phyloP scores from a whole-genome alignment of 305 asterid genomes.

The Fraxinus sp. region DNA sequence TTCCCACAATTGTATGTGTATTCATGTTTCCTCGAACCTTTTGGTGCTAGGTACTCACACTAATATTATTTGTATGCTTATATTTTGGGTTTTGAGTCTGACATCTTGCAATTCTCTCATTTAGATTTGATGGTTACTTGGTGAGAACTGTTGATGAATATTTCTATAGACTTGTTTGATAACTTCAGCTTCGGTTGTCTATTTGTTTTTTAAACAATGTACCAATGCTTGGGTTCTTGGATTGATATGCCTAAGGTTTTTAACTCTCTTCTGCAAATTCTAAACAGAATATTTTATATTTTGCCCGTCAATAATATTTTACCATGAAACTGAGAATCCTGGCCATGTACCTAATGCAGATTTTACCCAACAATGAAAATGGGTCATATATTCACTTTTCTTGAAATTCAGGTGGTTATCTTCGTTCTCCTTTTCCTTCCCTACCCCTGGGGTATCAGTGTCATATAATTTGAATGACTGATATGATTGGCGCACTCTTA shows the following conservation, averaged over 20 bases:
- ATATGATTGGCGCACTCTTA: slow-evolving; percentile 26
- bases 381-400: slow-evolving; percentile 58
- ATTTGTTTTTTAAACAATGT: slow-evolving; percentile 4
- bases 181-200: not conserved
- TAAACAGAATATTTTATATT: slow-evolving; percentile 13
- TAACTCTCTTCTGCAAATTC: not conserved
- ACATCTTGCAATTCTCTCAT: not conserved
- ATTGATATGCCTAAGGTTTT: not conserved
- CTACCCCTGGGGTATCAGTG: slow-evolving; percentile 11
- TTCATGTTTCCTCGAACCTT: not conserved
- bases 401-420: slow-evolving; percentile 67
- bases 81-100: slow-evolving; percentile 7
- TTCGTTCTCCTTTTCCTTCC: slow-evolving; percentile 18
- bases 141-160: slow-evolving; percentile 7
- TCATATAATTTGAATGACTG: slow-evolving; percentile 22
- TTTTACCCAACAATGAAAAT: slow-evolving; percentile 74
- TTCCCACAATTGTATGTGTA: not conserved
- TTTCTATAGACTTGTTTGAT: slow-evolving; percentile 2
- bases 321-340: slow-evolving; percentile 31
- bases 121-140: slow-evolving; percentile 8
- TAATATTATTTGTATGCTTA: slow-evolving; percentile 12
- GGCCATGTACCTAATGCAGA: slow-evolving; percentile 46
- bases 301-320: not conserved
- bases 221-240: slow-evolving; percentile 7
- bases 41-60: slow-evolving; percentile 15